phyloP scores from a whole-genome alignment of 106 monocot genomes.

The Platanthera zijinensis region DNA sequence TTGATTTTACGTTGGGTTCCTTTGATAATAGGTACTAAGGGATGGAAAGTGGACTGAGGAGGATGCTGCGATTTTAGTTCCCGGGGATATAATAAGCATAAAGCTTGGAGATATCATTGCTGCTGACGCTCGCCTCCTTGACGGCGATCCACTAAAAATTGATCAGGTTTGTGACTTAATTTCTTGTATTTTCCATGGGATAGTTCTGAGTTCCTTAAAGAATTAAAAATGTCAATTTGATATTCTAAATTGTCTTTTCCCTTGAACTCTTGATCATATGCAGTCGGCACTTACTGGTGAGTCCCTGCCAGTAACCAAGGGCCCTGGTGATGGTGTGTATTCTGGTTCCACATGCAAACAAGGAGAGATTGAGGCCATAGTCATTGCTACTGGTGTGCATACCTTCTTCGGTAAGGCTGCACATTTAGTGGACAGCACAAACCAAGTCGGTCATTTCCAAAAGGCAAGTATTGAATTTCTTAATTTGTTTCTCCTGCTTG shows the following conservation, averaged over 20 bases:
- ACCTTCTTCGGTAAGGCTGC: constrained; percentile 95
- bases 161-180: constrained; percentile 44
- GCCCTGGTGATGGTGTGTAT: constrained; percentile 78
- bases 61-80: constrained; percentile 73
- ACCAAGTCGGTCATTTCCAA: constrained; percentile 92
- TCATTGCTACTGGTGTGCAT: constrained; percentile 79
- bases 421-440: constrained; percentile 82
- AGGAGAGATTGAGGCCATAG: constrained; percentile 83
- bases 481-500: not conserved
- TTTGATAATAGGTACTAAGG: constrained; percentile 46
- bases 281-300: constrained; percentile 91
- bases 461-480: constrained; percentile 29
- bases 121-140: constrained; percentile 83
- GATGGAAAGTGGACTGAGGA: constrained; percentile 77
- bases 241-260: not conserved
- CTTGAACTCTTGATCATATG: not conserved
- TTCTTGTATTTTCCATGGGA: not conserved
- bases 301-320: constrained; percentile 77
- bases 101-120: constrained; percentile 90
- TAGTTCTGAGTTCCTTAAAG: not conserved
- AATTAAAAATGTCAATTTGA: not conserved
- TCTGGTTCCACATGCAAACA: constrained; percentile 96
- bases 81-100: constrained; percentile 82
- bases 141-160: constrained; percentile 80
- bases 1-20: not conserved